Percentiles rank a stretch among this genome's conserved stretches.
These are phyloP conservation scores for Aphanocladium album DNA, from an alignment of 2,329 filamentous ascomycete genomes.

Conservation along the genomic window DNA sequence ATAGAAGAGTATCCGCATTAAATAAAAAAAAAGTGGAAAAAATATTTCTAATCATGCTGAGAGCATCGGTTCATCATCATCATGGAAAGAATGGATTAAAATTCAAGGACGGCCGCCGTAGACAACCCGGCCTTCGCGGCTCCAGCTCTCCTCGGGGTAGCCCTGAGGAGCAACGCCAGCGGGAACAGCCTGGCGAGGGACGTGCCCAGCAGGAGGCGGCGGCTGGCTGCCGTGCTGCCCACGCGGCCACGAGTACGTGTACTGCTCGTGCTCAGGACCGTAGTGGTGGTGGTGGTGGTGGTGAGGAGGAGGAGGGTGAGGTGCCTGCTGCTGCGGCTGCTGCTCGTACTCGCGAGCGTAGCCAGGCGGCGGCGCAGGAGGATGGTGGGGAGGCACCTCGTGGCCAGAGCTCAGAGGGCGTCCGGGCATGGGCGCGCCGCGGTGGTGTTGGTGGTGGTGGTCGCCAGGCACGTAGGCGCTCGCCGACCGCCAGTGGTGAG, in stretches of 20 bases:
- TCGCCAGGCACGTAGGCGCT: slow-evolving; percentile 4
- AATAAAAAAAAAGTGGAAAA: background rate
- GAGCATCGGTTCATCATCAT: background rate
- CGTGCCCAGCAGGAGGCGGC: background rate
- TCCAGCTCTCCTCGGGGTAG: background rate
- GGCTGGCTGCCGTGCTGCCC: background rate
- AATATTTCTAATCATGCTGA: too few species aligned
- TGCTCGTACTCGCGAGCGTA: slow-evolving; percentile 1
- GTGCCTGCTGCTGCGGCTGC: background rate
- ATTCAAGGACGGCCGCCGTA: background rate
- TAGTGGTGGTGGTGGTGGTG: too few species aligned
- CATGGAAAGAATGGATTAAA: background rate
- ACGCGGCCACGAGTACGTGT: background rate
- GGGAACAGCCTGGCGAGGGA: background rate
- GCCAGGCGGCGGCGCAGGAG: background rate
- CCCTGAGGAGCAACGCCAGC: background rate
- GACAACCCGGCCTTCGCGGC: background rate
- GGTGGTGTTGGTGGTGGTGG: too few species aligned
- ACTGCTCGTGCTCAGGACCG: slow-evolving; percentile 3
- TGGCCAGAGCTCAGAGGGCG: slow-evolving; percentile 5
- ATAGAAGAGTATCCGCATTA: background rate
- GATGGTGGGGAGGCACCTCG: background rate
- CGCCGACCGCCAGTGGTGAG: slow-evolving; percentile 9
- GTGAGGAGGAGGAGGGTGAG: background rate
- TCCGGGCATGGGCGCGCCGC: background rate